Percentiles rank a stretch among this genome's conserved stretches.
Evolutionary conservation across 345 rosid species (phyloP).

Genomic region (Ailanthus altissimus): DNA sequence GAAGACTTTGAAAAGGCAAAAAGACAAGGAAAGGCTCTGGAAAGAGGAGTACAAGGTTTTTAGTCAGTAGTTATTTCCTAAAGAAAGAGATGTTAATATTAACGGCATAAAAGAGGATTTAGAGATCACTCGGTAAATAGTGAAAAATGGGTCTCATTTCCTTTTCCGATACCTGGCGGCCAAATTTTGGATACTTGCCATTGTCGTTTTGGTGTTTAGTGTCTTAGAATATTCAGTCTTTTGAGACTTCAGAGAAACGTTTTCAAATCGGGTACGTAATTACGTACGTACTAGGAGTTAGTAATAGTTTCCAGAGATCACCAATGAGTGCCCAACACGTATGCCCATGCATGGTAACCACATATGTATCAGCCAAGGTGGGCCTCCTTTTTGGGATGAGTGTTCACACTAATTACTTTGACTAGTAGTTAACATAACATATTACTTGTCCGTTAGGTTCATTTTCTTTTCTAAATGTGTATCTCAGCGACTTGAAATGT

Average conservation of each 20-base stretch:
- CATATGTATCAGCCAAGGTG: too few species aligned
- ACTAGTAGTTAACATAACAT: too few species aligned
- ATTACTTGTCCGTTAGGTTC: too few species aligned
- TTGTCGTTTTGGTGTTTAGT: neutral
- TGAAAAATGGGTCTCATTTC: neutral
- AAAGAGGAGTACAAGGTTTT: neutral
- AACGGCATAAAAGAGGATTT: too few species aligned
- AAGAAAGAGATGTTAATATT: neutral
- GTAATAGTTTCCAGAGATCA: neutral
- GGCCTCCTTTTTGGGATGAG: too few species aligned
- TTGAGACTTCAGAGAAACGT: neutral
- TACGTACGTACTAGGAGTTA: neutral
- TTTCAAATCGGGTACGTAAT: neutral
- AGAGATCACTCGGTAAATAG: neutral
- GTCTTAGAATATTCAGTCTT: too few species aligned
- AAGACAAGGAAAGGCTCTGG: constrained; percentile 1
- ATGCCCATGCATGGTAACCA: neutral
- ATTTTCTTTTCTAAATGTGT: too few species aligned
- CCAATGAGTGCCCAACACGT: constrained; percentile 1
- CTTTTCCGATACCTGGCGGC: neutral
- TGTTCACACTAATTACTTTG: too few species aligned
- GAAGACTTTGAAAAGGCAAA: neutral
- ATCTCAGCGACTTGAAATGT: too few species aligned
- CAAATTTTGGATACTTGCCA: neutral
- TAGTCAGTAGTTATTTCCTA: neutral